Conservation (phyloP, 2,329 filamentous ascomycete species). For the Juglanconis sp. region DNA sequence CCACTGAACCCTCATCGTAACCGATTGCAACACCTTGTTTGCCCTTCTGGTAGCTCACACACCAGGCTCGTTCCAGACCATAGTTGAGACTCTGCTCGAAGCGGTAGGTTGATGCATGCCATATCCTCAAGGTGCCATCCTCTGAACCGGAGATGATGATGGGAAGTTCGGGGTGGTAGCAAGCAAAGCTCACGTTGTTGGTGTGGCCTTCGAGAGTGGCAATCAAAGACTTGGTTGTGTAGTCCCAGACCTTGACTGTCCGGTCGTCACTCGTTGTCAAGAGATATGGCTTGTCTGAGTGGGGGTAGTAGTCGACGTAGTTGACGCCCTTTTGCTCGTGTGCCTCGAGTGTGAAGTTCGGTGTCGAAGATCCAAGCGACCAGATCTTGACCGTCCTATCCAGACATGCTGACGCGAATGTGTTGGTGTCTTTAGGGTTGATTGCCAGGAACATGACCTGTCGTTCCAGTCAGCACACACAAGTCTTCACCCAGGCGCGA, state of each 20-base stretch:
- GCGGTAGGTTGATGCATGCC: slow-evolving; percentile 97
- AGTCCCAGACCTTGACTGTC: slow-evolving; percentile 98
- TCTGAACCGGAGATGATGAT: slow-evolving; percentile 98
- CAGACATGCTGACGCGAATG: slow-evolving; percentile 86
- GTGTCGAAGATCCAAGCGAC: slow-evolving; percentile 88
- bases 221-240: slow-evolving; percentile 96
- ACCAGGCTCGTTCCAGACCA: slow-evolving; percentile 94
- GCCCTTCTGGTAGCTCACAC: slow-evolving; percentile 90
- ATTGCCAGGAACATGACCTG: slow-evolving; percentile 89
- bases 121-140: slow-evolving; percentile 95
- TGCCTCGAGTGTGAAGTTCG: slow-evolving; percentile 95
- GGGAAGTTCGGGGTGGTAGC: slow-evolving; percentile 94
- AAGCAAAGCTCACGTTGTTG: slow-evolving; percentile 96
- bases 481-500: neutral
- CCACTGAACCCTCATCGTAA: slow-evolving; percentile 96
- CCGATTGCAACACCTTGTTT: slow-evolving; percentile 93
- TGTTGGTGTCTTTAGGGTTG: slow-evolving; percentile 96
- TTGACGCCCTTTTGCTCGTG: slow-evolving; percentile 98
- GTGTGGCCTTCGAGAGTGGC: slow-evolving; percentile 96
- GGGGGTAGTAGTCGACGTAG: slow-evolving; percentile 86
- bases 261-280: slow-evolving; percentile 61
- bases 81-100: slow-evolving; percentile 96
- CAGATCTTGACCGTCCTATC: slow-evolving; percentile 98
- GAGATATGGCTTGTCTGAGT: slow-evolving; percentile 77
- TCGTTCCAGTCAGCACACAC: neutral